These are phyloP conservation scores for Alternaria gansuensis DNA, from an alignment of 2,329 filamentous ascomycete genomes.

Conservation along the genomic window DNA sequence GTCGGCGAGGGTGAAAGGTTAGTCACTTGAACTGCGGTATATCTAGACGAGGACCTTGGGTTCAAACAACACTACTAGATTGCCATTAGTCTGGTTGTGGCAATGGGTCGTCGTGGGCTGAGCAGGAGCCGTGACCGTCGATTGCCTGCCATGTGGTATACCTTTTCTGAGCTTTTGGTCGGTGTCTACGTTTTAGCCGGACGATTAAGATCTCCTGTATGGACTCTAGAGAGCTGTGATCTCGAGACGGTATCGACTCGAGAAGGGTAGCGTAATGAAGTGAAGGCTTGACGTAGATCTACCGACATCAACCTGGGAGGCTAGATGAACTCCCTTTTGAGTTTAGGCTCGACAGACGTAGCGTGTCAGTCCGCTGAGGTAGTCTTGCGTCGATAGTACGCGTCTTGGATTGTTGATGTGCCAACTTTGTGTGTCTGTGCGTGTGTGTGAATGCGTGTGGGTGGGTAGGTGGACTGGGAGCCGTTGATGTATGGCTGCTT, in stretches of 20 bases:
- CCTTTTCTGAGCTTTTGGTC: conserved; percentile 42
- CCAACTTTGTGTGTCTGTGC: conserved; percentile 12
- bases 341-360: conserved; percentile 24
- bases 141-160: conserved; percentile 51
- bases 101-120: conserved; percentile 33
- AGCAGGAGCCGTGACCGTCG: conserved; percentile 46
- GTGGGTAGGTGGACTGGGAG: conserved; percentile 31
- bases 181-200: conserved; percentile 54
- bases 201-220: conserved; percentile 63
- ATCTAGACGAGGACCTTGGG: conserved; percentile 37
- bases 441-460: conserved; percentile 17
- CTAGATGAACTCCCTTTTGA: conserved; percentile 43
- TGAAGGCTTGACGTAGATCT: conserved; percentile 64
- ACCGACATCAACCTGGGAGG: conserved; percentile 64
- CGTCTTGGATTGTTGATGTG: conserved; percentile 33
- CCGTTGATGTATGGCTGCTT: conserved; percentile 37
- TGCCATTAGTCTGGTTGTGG: conserved; percentile 47
- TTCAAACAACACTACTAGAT: conserved; percentile 49
- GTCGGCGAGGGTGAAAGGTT: conserved; percentile 32
- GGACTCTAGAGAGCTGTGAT: conserved; percentile 64
- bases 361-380: conserved; percentile 32
- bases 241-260: conserved; percentile 66
- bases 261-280: conserved; percentile 64
- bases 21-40: conserved; percentile 48
- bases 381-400: conserved; percentile 30